Percentiles rank a stretch among this genome's conserved stretches.
Conservation (phyloP, 1,139 yeast species). For the Meyerozyma elateridarum region DNA sequence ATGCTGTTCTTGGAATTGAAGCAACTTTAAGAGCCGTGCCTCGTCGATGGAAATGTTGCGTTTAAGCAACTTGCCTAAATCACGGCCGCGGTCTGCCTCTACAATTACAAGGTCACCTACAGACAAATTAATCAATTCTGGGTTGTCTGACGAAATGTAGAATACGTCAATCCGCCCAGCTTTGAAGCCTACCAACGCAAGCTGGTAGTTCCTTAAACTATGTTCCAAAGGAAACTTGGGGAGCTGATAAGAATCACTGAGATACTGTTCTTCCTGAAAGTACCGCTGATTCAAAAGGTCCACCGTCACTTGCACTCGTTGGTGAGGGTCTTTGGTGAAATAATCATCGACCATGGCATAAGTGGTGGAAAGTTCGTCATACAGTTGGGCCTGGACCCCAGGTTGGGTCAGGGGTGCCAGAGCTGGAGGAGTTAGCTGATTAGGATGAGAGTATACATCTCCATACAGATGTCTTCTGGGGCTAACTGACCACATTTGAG, state of each 20-base stretch:
- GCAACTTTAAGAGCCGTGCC: slow-evolving; percentile 47
- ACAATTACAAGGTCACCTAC: slow-evolving; percentile 83
- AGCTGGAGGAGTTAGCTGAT: no score
- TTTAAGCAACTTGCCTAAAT: slow-evolving; percentile 74
- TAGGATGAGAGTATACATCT: neutral
- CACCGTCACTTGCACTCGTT: slow-evolving; percentile 32
- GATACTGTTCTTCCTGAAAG: slow-evolving; percentile 20
- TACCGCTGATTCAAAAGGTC: slow-evolving; percentile 13
- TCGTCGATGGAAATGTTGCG: slow-evolving; percentile 66
- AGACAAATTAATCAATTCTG: slow-evolving; percentile 19
- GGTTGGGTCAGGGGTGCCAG: slow-evolving; percentile 2
- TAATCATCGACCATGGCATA: slow-evolving; percentile 29
- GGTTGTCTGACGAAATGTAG: slow-evolving; percentile 46
- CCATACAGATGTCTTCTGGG: slow-evolving; percentile 3
- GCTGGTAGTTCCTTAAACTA: slow-evolving; percentile 28
- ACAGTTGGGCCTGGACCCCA: slow-evolving; percentile 2
- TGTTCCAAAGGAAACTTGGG: slow-evolving; percentile 41
- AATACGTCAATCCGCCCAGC: slow-evolving; percentile 84
- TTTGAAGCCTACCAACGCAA: slow-evolving; percentile 75
- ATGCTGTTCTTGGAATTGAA: slow-evolving; percentile 56
- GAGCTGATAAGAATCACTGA: slow-evolving; percentile 31
- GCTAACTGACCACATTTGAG: neutral
- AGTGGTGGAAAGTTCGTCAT: slow-evolving; percentile 5
- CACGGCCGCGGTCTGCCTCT: slow-evolving; percentile 96
- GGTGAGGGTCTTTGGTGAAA: slow-evolving; percentile 37